Evolutionary conservation across 2,329 filamentous ascomycete genomes (phyloP), one percentile per base, ranked within the genome.

Genomic region (Cercospora canescens): DNA sequence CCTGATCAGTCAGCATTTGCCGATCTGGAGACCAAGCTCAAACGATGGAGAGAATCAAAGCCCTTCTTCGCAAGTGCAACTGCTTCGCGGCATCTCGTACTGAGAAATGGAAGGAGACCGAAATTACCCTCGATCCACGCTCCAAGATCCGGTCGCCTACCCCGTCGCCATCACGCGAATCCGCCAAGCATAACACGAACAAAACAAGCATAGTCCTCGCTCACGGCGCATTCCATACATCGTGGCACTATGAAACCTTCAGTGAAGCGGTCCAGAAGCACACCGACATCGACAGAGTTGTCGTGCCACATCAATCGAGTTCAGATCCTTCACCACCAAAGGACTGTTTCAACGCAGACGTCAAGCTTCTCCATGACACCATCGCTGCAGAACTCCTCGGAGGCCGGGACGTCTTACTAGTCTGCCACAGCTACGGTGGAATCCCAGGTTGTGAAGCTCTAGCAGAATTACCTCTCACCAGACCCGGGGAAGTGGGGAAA

Each of bases 391-490:
- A 69, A 35, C 62, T 70, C 12, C n/a, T 30, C 12, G n/a, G 50
- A 21, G 64, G 63, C 37, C 48, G 48, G 6, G 65, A 71, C 24
- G 70, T 71, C 14, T 56, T 68, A 2, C 61, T 71, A 34, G 58
- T 71, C 35, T 66, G 67, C 32, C 70, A 71, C 52, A 67, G 62
- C 41, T 69, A 69, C 26, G 70, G 68, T 39, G 65, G 65, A 4
- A 65, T 69, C 3, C 69, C 69, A 6, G 67, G 69, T 16, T 72
- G 67, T 59, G 70, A 72, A 32, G 70, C 70, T 2, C 45, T 72
- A 6, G 62, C 59, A 8, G 54, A 67, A 1, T 32, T 72, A 2
- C 61, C 64, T 6, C 37, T 59, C 24, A 9, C 62, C 26, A 59
- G 50, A 18, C 16, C 58, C 24, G 60, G 54, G 18, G 21, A 21